Conservation (phyloP, 164 flowering plant genomes). For the Nymphaea thermarum region DNA sequence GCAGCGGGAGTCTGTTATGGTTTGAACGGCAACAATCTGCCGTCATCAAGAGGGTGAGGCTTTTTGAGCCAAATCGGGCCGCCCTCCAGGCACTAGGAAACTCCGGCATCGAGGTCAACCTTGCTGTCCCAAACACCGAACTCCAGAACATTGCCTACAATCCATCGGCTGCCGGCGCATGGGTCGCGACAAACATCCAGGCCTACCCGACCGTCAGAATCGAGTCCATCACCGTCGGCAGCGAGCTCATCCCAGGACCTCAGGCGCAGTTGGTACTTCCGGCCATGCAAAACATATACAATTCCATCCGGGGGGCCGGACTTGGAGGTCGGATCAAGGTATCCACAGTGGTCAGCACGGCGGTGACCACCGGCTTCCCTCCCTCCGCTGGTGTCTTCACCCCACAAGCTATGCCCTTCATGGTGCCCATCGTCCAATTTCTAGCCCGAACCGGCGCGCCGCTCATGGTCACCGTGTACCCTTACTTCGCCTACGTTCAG, state of each 20-base stretch:
- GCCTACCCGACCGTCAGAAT: slow-evolving; percentile 4
- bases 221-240: slow-evolving; percentile 7
- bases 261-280: slow-evolving; percentile 7
- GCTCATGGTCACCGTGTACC: slow-evolving; percentile 27
- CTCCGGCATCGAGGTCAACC: slow-evolving; percentile 4
- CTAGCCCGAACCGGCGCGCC: slow-evolving; percentile 11
- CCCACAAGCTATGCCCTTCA: not conserved
- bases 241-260: slow-evolving; percentile 10
- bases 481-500: slow-evolving; percentile 18
- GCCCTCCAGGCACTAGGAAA: slow-evolving; percentile 3
- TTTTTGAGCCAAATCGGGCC: not conserved
- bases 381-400: slow-evolving; percentile 30
- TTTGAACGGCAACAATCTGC: not conserved
- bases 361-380: slow-evolving; percentile 18
- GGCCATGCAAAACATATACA: slow-evolving; percentile 18
- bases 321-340: slow-evolving; percentile 10
- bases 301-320: not conserved
- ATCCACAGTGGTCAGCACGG: slow-evolving; percentile 18
- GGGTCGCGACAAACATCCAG: slow-evolving; percentile 2
- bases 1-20: too few relatives aligned
- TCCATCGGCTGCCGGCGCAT: not conserved
- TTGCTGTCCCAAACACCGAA: slow-evolving; percentile 2
- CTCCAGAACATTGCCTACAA: not conserved
- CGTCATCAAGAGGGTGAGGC: slow-evolving; percentile 3
- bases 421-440: slow-evolving; percentile 10